Percentiles rank a stretch among this genome's conserved stretches.
Conservation (phyloP, 768 basidiomycete species). For the Phlebiopsis flavidoalba region DNA sequence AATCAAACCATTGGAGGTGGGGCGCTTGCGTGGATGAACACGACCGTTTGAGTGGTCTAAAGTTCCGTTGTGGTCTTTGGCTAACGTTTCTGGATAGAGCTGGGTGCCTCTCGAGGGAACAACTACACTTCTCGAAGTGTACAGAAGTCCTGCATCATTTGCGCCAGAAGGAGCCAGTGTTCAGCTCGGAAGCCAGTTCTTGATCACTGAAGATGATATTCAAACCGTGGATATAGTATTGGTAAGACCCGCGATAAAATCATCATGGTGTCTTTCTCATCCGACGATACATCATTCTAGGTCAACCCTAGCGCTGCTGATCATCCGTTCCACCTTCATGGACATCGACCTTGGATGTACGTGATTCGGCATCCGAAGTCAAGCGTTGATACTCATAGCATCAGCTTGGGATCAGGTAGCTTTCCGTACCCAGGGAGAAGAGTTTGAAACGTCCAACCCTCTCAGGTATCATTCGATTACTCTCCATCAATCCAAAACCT, state of each 20-base stretch:
- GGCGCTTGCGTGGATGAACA: slow-evolving; percentile 23
- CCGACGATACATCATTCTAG: background rate
- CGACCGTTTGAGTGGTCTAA: slow-evolving; percentile 14
- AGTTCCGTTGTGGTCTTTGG: background rate
- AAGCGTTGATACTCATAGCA: slow-evolving; percentile 17
- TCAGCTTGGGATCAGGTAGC: slow-evolving; percentile 30
- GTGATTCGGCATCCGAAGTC: background rate
- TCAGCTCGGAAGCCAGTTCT: slow-evolving; percentile 16
- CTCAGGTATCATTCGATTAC: slow-evolving; percentile 22
- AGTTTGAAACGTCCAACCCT: slow-evolving; percentile 28
- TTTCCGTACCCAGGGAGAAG: slow-evolving; percentile 22
- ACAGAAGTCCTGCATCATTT: slow-evolving; percentile 8
- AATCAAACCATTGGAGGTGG: background rate
- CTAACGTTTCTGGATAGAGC: slow-evolving; percentile 8
- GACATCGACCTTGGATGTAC: slow-evolving; percentile 21
- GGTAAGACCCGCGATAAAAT: slow-evolving; percentile 4
- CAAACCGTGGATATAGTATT: slow-evolving; percentile 21
- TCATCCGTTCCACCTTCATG: slow-evolving; percentile 36
- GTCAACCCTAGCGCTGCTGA: slow-evolving; percentile 25
- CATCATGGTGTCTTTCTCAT: background rate
- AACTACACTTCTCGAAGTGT: slow-evolving; percentile 15
- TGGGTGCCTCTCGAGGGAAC: slow-evolving; percentile 20
- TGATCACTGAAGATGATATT: slow-evolving; percentile 18
- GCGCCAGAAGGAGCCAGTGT: slow-evolving; percentile 11
- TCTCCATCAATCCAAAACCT: background rate